A percentile compares a stretch with the other conserved stretches of the same genome.
Evolutionary conservation across 129 eudicot species (phyloP).

Genomic region (Helianthus tuberosus): DNA sequence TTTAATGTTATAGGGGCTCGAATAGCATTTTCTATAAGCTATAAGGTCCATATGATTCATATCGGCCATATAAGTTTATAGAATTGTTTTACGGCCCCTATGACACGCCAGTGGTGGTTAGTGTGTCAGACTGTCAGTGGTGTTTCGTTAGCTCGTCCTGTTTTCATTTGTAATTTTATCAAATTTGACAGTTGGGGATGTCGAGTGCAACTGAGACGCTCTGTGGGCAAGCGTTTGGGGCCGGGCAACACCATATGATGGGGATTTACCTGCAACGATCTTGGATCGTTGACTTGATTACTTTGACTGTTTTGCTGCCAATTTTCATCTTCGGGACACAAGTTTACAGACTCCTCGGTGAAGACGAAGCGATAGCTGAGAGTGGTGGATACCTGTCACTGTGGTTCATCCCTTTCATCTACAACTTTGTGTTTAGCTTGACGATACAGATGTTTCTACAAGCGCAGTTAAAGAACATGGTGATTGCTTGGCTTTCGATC

Average conservation of each 20-base stretch:
- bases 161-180: not conserved
- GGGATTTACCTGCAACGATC: conserved; percentile 79
- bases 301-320: conserved; percentile 58
- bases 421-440: conserved; percentile 60
- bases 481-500: conserved; percentile 56
- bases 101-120: too few species aligned
- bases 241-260: conserved; percentile 77
- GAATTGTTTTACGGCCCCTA: too few species aligned
- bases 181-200: conserved; percentile 62
- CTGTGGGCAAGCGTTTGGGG: conserved; percentile 85
- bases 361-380: conserved; percentile 51
- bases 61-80: too few species aligned
- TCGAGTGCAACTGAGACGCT: conserved; percentile 83
- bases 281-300: conserved; percentile 65
- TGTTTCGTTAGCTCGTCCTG: not conserved
- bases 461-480: conserved; percentile 70
- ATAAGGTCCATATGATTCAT: too few species aligned
- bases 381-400: conserved; percentile 55
- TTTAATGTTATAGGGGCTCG: not conserved
- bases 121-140: too few species aligned
- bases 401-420: conserved; percentile 70
- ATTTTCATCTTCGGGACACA: conserved; percentile 51
- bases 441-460: conserved; percentile 78
- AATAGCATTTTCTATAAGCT: too few species aligned
- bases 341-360: conserved; percentile 56